phyloP scores from a whole-genome alignment of 2,329 filamentous ascomycete species.

The Trichoderma koningiopsis region DNA sequence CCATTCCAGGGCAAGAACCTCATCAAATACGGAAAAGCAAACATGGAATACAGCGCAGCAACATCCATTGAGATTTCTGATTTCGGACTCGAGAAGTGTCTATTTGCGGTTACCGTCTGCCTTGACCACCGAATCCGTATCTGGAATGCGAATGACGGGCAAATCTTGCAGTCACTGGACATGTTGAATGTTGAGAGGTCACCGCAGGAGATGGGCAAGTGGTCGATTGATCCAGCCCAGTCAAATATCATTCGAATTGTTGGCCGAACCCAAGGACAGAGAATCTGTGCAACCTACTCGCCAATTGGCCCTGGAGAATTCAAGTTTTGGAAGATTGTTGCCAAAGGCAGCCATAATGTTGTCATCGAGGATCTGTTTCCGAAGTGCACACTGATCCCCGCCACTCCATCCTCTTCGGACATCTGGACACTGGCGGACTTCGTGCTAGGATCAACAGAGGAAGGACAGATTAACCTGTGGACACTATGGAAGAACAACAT shows the following conservation, averaged over 20 bases:
- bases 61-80: slow-evolving; percentile 61
- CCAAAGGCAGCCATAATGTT: slow-evolving; percentile 64
- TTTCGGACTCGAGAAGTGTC: slow-evolving; percentile 51
- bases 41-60: slow-evolving; percentile 68
- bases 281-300: slow-evolving; percentile 77
- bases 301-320: slow-evolving; percentile 86
- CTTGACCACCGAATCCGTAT: slow-evolving; percentile 86
- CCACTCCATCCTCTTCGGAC: slow-evolving; percentile 69
- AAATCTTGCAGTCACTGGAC: slow-evolving; percentile 75
- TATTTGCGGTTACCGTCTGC: slow-evolving; percentile 75
- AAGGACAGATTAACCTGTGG: slow-evolving; percentile 67
- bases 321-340: slow-evolving; percentile 83
- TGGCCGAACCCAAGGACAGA: slow-evolving; percentile 55
- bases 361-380: slow-evolving; percentile 73
- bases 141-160: slow-evolving; percentile 85
- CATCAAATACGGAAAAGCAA: slow-evolving; percentile 63
- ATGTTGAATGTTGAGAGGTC: slow-evolving; percentile 69
- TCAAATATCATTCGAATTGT: slow-evolving; percentile 75
- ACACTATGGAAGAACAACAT: slow-evolving; percentile 84
- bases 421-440: slow-evolving; percentile 84
- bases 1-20: slow-evolving; percentile 67
- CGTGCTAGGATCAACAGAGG: slow-evolving; percentile 58
- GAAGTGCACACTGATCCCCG: slow-evolving; percentile 61
- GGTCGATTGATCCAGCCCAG: slow-evolving; percentile 78
- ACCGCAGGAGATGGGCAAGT: slow-evolving; percentile 69